phyloP scores from a whole-genome alignment of 1,139 yeast genomes.

The Suhomyces wounanorum region DNA sequence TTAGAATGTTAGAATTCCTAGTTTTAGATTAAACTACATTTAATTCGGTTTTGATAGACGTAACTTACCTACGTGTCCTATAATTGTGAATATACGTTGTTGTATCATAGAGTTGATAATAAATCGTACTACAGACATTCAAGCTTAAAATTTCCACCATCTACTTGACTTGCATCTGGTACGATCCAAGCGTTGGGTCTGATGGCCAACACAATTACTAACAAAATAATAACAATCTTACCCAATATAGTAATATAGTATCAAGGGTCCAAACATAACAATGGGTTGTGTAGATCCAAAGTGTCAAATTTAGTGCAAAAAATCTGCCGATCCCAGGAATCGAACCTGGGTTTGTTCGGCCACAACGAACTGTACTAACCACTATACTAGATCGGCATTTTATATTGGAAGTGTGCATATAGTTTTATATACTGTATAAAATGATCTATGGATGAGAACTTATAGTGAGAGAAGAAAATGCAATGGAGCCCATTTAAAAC shows the following conservation, averaged over 20 bases:
- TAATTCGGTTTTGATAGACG: background rate
- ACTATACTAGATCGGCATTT: conserved; percentile 45
- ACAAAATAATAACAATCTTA: too few species aligned
- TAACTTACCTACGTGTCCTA: background rate
- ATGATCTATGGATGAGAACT: too few species aligned
- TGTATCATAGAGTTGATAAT: background rate
- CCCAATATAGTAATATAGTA: too few species aligned
- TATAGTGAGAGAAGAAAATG: too few species aligned
- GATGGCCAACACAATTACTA: too few species aligned
- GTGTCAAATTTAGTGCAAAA: background rate
- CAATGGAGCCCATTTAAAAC: too few species aligned
- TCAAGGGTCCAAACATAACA: background rate
- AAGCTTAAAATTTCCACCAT: too few species aligned
- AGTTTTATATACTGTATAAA: background rate
- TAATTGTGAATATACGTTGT: background rate
- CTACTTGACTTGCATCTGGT: background rate
- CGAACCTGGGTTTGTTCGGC: conserved; percentile 50
- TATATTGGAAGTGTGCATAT: background rate
- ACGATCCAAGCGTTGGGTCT: background rate
- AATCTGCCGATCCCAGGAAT: conserved; percentile 46
- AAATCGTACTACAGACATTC: background rate
- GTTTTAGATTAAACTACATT: conserved; percentile 4
- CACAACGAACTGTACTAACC: conserved; percentile 50
- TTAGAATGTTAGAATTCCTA: background rate
- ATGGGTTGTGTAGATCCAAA: background rate